Evolutionary conservation across 371 early-diverging fungal species (phyloP).

Genomic region (Mortierella sp.): DNA sequence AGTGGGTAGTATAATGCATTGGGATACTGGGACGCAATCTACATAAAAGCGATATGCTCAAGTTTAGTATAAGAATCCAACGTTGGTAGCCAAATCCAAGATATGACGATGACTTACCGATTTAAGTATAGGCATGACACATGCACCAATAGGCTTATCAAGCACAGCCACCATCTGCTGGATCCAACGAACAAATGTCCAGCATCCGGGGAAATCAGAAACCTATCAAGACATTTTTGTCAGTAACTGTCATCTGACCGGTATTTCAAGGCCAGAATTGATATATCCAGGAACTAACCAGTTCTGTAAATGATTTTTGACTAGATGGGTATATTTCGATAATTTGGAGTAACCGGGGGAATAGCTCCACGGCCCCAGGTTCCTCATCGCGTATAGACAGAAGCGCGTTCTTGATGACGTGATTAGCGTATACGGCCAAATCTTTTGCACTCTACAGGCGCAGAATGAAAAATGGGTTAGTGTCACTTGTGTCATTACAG

Average conservation of each 20-base stretch:
- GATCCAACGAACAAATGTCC: conserved; percentile 84
- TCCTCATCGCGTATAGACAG: conserved; percentile 58
- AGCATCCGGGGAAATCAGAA: conserved; percentile 55
- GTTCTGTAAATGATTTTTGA: conserved; percentile 37
- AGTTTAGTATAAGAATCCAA: neutral
- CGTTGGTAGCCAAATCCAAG: neutral
- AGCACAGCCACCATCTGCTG: conserved; percentile 82
- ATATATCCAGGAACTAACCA: conserved; percentile 20
- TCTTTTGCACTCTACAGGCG: conserved; percentile 31
- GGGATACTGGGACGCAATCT: conserved; percentile 75
- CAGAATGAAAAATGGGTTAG: neutral
- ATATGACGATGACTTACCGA: conserved; percentile 16
- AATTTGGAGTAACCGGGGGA: conserved; percentile 78
- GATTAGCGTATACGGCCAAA: conserved; percentile 51
- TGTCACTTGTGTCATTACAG: neutral
- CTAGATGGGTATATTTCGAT: conserved; percentile 67
- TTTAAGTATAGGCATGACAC: conserved; percentile 50
- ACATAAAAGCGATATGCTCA: neutral
- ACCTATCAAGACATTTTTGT: conserved; percentile 19
- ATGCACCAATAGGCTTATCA: conserved; percentile 60
- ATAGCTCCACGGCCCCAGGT: conserved; percentile 66
- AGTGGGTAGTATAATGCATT: conserved; percentile 78
- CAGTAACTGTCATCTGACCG: neutral
- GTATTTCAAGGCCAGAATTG: neutral
- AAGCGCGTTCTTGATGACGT: conserved; percentile 66